Evolutionary conservation across 108 stramenopile genomes (phyloP).

Genomic region (Mediolabrus comicus): DNA sequence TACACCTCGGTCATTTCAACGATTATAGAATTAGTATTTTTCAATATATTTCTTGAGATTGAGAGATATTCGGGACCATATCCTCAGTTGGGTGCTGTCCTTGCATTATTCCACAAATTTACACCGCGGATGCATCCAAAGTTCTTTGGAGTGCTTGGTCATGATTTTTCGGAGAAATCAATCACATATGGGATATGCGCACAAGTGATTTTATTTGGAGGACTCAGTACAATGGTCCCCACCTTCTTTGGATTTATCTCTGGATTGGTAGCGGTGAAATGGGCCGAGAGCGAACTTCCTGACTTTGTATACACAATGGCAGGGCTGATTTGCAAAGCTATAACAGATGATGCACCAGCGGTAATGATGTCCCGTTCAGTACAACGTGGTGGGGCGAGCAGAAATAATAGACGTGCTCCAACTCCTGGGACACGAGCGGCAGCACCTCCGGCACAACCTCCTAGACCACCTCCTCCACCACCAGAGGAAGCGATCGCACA

Average conservation of each 20-base stretch:
- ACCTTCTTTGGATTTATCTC: slow-evolving; percentile 34
- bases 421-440: slow-evolving; percentile 6
- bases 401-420: slow-evolving; percentile 6
- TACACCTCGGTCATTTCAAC: slow-evolving; percentile 34
- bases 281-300: slow-evolving; percentile 29
- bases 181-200: slow-evolving; percentile 52
- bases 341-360: slow-evolving; percentile 42
- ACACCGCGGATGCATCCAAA: slow-evolving; percentile 72
- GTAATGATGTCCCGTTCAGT: slow-evolving; percentile 39
- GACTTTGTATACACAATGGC: slow-evolving; percentile 20
- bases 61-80: slow-evolving; percentile 51
- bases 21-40: slow-evolving; percentile 31
- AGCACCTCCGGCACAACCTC: slow-evolving; percentile 13
- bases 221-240: slow-evolving; percentile 32
- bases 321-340: slow-evolving; percentile 7
- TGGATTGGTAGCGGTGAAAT: slow-evolving; percentile 23
- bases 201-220: slow-evolving; percentile 41
- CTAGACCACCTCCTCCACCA: slow-evolving; percentile 50
- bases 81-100: slow-evolving; percentile 57
- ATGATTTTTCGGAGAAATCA: slow-evolving; percentile 71
- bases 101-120: slow-evolving; percentile 56
- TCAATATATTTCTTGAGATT: slow-evolving; percentile 26
- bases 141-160: slow-evolving; percentile 61
- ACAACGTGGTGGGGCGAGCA: slow-evolving; percentile 20
- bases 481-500: slow-evolving; percentile 73